Conservation (phyloP, 2,329 filamentous ascomycete species). For the Aspergillus oerlinghausenensis region DNA sequence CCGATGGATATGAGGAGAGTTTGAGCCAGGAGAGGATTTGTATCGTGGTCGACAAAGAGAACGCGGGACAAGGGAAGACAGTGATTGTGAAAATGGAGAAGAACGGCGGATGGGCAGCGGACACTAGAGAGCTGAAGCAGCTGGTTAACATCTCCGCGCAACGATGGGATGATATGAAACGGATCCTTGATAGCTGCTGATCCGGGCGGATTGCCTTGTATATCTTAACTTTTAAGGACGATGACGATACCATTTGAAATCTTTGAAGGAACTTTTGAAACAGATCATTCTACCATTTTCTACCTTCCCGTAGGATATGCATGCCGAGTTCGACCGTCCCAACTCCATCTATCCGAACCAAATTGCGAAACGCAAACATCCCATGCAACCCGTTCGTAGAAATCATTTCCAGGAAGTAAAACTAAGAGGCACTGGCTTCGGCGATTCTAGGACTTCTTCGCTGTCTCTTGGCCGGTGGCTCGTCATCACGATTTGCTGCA, state of each 20-base stretch:
- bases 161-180: constrained; percentile 60
- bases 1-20: constrained; percentile 83
- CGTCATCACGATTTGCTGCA: constrained; percentile 18
- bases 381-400: neutral
- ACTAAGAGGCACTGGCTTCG: neutral
- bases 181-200: constrained; percentile 35
- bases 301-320: neutral
- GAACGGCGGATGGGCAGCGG: constrained; percentile 69
- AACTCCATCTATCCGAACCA: neutral
- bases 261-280: neutral
- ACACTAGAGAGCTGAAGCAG: constrained; percentile 56
- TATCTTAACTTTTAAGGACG: constrained; percentile 4
- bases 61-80: constrained; percentile 46
- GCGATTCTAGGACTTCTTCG: constrained; percentile 24
- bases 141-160: constrained; percentile 57
- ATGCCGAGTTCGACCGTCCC: neutral
- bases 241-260: constrained; percentile 24
- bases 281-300: neutral
- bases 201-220: constrained; percentile 8
- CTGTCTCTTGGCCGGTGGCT: constrained; percentile 33
- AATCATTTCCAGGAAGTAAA: neutral
- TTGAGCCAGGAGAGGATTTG: constrained; percentile 80
- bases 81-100: constrained; percentile 71
- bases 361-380: neutral
- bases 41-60: constrained; percentile 63